Evolutionary conservation across 306 rosid genomes (phyloP), one percentile per base, ranked within the genome.

Genomic region (Trifolium pratense): DNA sequence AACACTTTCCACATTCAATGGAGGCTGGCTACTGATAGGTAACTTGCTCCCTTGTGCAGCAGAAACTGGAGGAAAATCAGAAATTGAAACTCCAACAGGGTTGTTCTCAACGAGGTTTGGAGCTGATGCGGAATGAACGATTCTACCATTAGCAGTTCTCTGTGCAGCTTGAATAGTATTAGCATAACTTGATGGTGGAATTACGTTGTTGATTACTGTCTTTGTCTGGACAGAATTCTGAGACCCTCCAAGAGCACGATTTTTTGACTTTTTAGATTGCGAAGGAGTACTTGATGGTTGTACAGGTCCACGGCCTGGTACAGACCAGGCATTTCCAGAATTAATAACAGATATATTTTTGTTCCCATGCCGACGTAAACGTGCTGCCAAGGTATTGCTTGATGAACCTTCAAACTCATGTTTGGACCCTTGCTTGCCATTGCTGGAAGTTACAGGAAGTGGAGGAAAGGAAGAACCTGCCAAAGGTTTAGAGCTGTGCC

Each of bases 11-110:
- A 74, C 75, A 4, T 83, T 86, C 63, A 70, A 63, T 31, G 36
- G 20, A 75, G 88, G 55, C 83, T 80, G 94, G 84, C 77, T 77
- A 71, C 79, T 86, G 2, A 74, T 21, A 71, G 92, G 86, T 45
- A 64, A 42, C 85, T 85, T 90, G 17, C 83, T 86, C 42, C 67
- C 77, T 57, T 79, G 89, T 66, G 86, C 81, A 16, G 80, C 87
- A 76, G 97, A 89, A 77, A 94, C 91, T 7, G 97, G 96, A 75
- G 99, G 97, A 37, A 94, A 94, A 52, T 90, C 97, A 11, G 87
- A 73, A 71, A 75, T 45, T 56, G 96, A 85, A 61, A 86, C 83
- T 65, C 83, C 86, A 20, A 59, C 40, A 36, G 84, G 71, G 63
- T 85, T 86, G 14, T 71, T 89, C 72, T 77, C 81, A n/a, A 67